Evolutionary conservation across 2,329 filamentous ascomycete genomes (phyloP), one percentile per base, ranked within the genome.

Genomic region (Fusarium nematophilum): DNA sequence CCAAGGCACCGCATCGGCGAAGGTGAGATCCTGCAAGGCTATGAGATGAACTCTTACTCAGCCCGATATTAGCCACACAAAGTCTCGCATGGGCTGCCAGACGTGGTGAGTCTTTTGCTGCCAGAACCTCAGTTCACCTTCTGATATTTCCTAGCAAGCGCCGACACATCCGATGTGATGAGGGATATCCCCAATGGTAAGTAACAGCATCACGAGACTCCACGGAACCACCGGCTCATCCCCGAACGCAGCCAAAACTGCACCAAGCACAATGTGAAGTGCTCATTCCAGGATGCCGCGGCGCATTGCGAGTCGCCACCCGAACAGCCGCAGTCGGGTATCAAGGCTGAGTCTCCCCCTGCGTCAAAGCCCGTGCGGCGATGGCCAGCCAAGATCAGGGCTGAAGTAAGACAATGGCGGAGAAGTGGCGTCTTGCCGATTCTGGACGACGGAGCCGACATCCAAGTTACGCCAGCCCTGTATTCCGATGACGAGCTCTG

Each of bases 221-320:
- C 17, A 13, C 10, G 23, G 11, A 14, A 9, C 4, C 6, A 4
- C 23, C 23, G 13, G 18, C 44, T 60, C 3, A 60, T 34, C 7
- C 13, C 4, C n/a, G n/a, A 4, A 1, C 18, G 10, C 18, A 60
- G 57, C 30, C 44, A 60, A 26, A 60, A 60, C 40, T 60, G 57
- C 34, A 60, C 57, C 21, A 60, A 61, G 17, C 57, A 60, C 31
- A 60, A 60, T 8, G 57, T 60, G 26, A 60, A 56, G 26, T 60
- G 57, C 25, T 34, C 57, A 17, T 60, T 60, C n/a, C 57, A 57
- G 18, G 51, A 60, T 42, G 31, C 25, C 2, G 43, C 44, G 6
- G n/a, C 39, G 9, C 57, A 57, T n/a, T 36, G 45, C 13, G 56
- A 60, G 21, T 15, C 49, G 2, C 18, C 39, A 3, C 9, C 44